Evolutionary conservation across 2,329 filamentous ascomycete species (phyloP), one percentile per base, ranked within the genome.

Genomic region (Colletotrichum caudatum): DNA sequence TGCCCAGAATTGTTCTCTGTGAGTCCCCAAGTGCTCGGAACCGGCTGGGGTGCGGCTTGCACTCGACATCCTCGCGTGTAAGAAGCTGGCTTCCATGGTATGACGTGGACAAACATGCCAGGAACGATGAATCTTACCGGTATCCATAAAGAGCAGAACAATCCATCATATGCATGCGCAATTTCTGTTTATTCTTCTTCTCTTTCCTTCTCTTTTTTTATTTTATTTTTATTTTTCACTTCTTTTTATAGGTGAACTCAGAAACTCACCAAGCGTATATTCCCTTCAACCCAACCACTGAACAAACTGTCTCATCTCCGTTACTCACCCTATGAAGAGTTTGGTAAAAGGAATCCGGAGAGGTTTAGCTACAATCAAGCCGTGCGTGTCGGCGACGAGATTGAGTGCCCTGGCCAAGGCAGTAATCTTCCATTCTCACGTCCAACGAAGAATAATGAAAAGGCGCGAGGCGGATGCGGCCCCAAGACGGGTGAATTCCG

Each of bases 331-430:
- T 83, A 83, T 67, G 76, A 77, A 2, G 79, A 77, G 9, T 75
- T 76, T n/a, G 80, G 78, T 18, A 70, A 83, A 59, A 71, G 73
- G 14, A 80, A 75, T 33, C 57, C 75, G 7, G 56, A 83, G 39
- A 74, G 75, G 0, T 80, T 79, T 57, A 63, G 75, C 60, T 87
- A 87, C 76, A 84, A 77, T 73, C 86, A 88, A 70, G 83, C 84
- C 2, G 83, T 86, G 18, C 83, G 85, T 1, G 76, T 87, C 12
- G 85, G 83, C 1, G 81, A 87, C 76, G 76, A 77, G 3, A 86
- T 88, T 54, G 81, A 86, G 74, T 81, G 80, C 66, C 77, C 85
- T 1, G 84, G 84, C 3, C 85, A 87, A 80, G 85, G 83, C 84
- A 75, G n/a, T 29, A 33, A 2, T 11, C 33, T 20, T 33, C 29